Evolutionary conservation across 2,329 filamentous ascomycete genomes (phyloP).

Genomic region (Pyrenophora seminiperda): DNA sequence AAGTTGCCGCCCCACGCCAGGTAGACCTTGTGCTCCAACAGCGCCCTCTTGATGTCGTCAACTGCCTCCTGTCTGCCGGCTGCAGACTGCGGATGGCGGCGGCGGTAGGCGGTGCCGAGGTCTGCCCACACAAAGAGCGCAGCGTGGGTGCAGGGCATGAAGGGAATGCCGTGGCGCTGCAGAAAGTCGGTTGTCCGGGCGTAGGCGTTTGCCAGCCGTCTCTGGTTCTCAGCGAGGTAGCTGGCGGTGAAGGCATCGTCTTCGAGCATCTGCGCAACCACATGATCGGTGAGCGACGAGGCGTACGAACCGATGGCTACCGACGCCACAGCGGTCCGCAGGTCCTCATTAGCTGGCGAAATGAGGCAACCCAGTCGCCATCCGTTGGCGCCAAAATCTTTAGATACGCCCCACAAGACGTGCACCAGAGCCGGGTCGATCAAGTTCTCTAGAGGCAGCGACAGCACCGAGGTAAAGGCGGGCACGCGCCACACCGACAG

Average conservation of each 20-base stretch:
- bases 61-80: too few species aligned
- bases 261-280: not conserved
- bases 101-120: too few species aligned
- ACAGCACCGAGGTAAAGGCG: not conserved
- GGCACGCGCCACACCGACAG: not conserved
- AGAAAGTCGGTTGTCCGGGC: not conserved
- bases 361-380: not conserved
- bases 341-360: not conserved
- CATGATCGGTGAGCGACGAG: not conserved
- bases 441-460: not conserved
- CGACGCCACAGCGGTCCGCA: not conserved
- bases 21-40: too few species aligned
- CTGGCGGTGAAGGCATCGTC: not conserved
- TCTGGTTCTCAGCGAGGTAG: not conserved
- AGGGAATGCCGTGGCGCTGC: not conserved
- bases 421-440: not conserved
- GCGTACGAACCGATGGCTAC: not conserved
- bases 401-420: not conserved
- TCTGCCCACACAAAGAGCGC: not conserved
- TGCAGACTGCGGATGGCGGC: too few species aligned
- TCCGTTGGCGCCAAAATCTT: not conserved
- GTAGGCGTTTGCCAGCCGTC: not conserved
- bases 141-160: not conserved
- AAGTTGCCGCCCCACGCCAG: too few species aligned
- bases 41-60: too few species aligned